Evolutionary conservation across 2,329 filamentous ascomycete species (phyloP).

Genomic region (Pseudogymnoascus sp.): DNA sequence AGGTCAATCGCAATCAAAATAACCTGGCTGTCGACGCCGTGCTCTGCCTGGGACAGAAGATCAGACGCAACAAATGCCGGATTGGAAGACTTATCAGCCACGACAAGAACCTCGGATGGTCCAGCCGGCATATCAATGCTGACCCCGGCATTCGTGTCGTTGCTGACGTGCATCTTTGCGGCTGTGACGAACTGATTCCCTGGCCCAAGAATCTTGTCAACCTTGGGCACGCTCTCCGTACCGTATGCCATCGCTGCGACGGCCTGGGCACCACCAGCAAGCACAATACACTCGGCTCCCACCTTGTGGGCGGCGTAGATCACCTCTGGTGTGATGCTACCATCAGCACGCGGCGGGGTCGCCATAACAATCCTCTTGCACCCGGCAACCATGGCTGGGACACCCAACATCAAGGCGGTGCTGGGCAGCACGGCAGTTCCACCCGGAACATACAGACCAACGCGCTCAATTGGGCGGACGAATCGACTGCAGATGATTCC

Average conservation of each 20-base stretch:
- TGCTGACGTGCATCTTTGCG: conserved; percentile 96
- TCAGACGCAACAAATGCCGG: conserved; percentile 95
- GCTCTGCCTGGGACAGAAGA: conserved; percentile 89
- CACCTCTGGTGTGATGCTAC: conserved; percentile 89
- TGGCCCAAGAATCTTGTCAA: conserved; percentile 96
- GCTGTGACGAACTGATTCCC: conserved; percentile 98
- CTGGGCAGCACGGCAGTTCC: conserved; percentile 96
- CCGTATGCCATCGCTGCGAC: conserved; percentile 96
- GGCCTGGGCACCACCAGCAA: conserved; percentile 91
- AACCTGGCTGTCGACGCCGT: conserved; percentile 93
- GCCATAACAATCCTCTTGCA: conserved; percentile 93
- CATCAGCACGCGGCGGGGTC: conserved; percentile 81
- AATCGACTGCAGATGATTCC: conserved; percentile 93
- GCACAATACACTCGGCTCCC: conserved; percentile 88
- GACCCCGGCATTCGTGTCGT: conserved; percentile 91
- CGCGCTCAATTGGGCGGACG: conserved; percentile 81
- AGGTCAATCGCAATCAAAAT: conserved; percentile 82
- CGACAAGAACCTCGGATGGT: conserved; percentile 91
- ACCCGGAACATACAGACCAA: conserved; percentile 93
- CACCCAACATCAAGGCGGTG: conserved; percentile 94
- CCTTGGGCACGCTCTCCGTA: conserved; percentile 87
- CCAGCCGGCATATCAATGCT: conserved; percentile 98
- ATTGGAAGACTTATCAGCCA: conserved; percentile 81
- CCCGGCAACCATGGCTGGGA: conserved; percentile 93
- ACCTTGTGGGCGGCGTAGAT: conserved; percentile 97